Evolutionary conservation across 2,329 filamentous ascomycete species (phyloP).

Genomic region (Neonectria sp.): DNA sequence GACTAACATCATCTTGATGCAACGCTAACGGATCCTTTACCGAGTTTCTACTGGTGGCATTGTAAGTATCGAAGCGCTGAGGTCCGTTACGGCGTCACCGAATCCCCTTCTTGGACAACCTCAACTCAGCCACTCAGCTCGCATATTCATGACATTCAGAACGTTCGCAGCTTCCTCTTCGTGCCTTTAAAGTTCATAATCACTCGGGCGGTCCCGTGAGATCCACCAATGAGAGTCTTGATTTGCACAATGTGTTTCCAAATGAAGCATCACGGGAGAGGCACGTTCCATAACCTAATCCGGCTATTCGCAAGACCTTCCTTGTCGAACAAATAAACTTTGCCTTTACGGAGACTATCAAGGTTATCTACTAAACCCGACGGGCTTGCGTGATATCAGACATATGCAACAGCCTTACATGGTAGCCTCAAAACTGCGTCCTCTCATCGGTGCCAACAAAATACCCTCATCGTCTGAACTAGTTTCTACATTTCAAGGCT

Average conservation of each 20-base stretch:
- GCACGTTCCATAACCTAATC: not conserved
- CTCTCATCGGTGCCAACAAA: not conserved
- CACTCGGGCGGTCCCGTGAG: slow-evolving; percentile 2
- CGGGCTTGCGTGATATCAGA: not conserved
- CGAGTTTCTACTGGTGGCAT: slow-evolving; percentile 6
- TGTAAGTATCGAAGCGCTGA: not conserved
- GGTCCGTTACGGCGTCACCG: not conserved
- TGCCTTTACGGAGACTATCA: not conserved
- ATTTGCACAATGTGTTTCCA: not conserved
- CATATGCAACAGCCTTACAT: not conserved
- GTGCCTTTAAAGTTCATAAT: not conserved
- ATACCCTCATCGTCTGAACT: not conserved
- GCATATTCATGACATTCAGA: not conserved
- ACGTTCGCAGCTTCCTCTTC: not conserved
- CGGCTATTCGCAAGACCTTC: not conserved
- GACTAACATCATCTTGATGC: not conserved
- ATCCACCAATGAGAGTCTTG: not conserved
- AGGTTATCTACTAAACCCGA: not conserved
- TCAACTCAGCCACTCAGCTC: not conserved
- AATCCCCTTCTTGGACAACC: not conserved
- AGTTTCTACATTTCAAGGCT: not conserved
- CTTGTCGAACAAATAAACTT: not conserved
- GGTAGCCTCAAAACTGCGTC: not conserved
- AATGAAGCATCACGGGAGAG: slow-evolving; percentile 3
- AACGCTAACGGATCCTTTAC: not conserved